Evolutionary conservation across 176 grass and related monocot species (phyloP), one percentile per base, ranked within the genome.

Genomic region (Cenchrus americanus): DNA sequence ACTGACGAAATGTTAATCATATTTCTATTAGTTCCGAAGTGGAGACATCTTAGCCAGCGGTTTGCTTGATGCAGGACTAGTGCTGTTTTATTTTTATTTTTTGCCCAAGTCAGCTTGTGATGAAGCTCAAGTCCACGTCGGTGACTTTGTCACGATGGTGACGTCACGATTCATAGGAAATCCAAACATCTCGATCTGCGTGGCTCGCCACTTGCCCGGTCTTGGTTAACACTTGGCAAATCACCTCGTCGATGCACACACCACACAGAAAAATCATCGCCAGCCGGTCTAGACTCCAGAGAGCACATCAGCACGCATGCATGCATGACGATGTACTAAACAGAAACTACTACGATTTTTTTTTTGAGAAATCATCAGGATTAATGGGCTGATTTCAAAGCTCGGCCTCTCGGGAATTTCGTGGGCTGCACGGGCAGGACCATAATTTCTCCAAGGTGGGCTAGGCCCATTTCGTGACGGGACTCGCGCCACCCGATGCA

Each of bases 131-230:
- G 44, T n/a, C n/a, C n/a, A n/a, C n/a, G n/a, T n/a, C n/a, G n/a
- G n/a, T n/a, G n/a, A n/a, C n/a, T n/a, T n/a, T n/a, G n/a, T n/a
- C 27, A 78, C 19, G 21, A 7, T 23, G 66, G 5, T 61, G 67
- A 26, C 55, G 26, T 62, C 83, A 79, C 66, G 8, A 5, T 8
- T 6, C 59, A 23, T 49, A 37, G 11, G 52, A 50, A 78, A 78
- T 18, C 65, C 65, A 71, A 61, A 62, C 71, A 54, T 70, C 53
- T 78, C 74, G 14, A 78, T 61, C 83, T 15, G 62, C 15, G 62
- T 26, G 60, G 41, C 62, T 54, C 55, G 79, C 37, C 50, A 57
- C 49, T 44, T 57, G 72, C 11, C 21, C 21, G 41, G 21, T 15
- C 24, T 27, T 73, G 8, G 69, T 23, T 6, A 8, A 62, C 80